These are phyloP conservation scores for Chlorella sp. DNA, from an alignment of 139 green algal species.

Conservation along the genomic window DNA sequence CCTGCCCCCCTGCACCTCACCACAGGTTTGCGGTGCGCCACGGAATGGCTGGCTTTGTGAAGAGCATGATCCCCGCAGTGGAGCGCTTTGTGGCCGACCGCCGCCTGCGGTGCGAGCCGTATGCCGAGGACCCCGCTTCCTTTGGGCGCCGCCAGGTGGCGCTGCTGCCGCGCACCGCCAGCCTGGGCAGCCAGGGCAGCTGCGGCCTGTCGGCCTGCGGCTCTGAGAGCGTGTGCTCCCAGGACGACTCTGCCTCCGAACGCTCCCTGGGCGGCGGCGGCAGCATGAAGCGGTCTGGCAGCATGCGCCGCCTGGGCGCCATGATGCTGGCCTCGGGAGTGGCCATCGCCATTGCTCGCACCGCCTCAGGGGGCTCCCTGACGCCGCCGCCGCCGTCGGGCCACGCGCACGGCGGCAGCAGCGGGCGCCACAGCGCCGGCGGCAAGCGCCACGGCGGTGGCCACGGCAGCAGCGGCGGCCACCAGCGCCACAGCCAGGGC, in stretches of 20 bases:
- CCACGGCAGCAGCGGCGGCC: no score
- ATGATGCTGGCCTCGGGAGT: constrained; percentile 53
- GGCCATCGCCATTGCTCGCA: constrained; percentile 41
- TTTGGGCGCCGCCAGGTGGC: constrained; percentile 41
- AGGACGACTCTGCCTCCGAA: background rate
- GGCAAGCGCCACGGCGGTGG: background rate
- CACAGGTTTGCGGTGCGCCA: constrained; percentile 69
- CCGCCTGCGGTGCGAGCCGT: constrained; percentile 48
- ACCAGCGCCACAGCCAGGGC: no score
- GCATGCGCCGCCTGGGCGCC: constrained; percentile 37
- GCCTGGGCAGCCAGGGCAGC: background rate
- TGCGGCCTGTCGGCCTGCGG: background rate
- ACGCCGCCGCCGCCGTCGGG: background rate
- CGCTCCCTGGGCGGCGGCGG: background rate
- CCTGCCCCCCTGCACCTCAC: background rate
- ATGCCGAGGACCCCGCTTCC: constrained; percentile 32
- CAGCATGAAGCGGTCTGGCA: background rate
- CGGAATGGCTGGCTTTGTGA: constrained; percentile 93
- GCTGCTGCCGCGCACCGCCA: background rate
- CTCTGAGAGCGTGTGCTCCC: background rate
- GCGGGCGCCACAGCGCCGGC: background rate
- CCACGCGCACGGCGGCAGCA: no score
- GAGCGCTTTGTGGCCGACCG: constrained; percentile 70
- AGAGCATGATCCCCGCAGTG: constrained; percentile 71
- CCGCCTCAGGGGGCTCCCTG: constrained; percentile 7